phyloP scores from a whole-genome alignment of 495 filamentous ascomycete species.

The Echria macrotheca region DNA sequence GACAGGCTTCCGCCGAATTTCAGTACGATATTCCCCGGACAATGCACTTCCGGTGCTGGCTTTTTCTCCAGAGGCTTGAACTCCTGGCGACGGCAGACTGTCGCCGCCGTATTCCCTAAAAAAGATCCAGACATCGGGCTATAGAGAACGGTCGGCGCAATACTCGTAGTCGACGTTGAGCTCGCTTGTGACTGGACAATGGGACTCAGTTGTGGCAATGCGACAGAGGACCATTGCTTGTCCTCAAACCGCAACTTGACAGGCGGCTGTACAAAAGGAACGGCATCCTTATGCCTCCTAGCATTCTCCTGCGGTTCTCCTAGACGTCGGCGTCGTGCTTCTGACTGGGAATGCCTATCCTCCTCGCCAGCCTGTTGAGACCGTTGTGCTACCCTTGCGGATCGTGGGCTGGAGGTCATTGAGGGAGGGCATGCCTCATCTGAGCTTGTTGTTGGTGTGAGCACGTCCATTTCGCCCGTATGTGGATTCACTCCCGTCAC shows the following conservation, averaged over 20 bases:
- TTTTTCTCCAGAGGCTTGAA: background rate
- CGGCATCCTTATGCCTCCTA: conserved; percentile 29
- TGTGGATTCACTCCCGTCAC: conserved; percentile 50
- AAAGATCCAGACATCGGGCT: conserved; percentile 27
- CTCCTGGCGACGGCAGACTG: background rate
- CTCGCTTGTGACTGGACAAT: conserved; percentile 37
- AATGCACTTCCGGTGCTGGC: no score
- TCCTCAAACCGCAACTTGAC: conserved; percentile 38
- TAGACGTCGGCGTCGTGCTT: conserved; percentile 26
- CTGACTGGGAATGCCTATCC: conserved; percentile 25
- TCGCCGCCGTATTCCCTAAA: conserved; percentile 28
- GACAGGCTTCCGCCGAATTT: no score
- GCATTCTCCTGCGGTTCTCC: conserved; percentile 26
- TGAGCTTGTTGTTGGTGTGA: conserved; percentile 39
- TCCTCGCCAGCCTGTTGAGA: conserved; percentile 24
- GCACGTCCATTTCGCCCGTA: conserved; percentile 43
- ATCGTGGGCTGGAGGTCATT: conserved; percentile 8
- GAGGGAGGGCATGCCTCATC: conserved; percentile 15
- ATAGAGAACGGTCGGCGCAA: conserved; percentile 8
- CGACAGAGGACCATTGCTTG: conserved; percentile 44
- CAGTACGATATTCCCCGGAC: no score
- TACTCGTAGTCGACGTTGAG: background rate
- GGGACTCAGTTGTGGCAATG: conserved; percentile 41
- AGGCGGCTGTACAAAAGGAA: conserved; percentile 26
- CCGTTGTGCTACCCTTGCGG: conserved; percentile 27